Base-by-base conservation (phyloP, 352 stramenopile species). In the Phytophthora gonapodyides region DNA sequence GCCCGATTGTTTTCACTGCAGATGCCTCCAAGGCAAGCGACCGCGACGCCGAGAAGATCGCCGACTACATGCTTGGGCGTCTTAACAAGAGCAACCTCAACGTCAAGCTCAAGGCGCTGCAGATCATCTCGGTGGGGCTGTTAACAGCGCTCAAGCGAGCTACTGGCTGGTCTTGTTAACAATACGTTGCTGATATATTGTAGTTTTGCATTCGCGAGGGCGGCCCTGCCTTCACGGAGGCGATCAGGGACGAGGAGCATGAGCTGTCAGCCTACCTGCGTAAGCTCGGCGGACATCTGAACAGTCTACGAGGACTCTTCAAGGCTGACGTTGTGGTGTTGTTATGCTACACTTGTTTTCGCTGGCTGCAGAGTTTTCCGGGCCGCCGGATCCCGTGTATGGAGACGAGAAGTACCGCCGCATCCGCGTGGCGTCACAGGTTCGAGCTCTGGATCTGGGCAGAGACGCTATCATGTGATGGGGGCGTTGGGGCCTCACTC, bases 91-190 rank as follows among this genome's bases (percentile, higher is more conserved):
- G 72, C 68, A 95, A 95, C 61, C 58, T 93, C 52, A 91, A 84
- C 40, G 86, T 95, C 40, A 93, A 93, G 59, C 72, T 93, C 40
- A 95, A 95, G 75, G 84, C 82, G 49, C 57, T 95, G 49, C 86
- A 95, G 71, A 82, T 95, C 61, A 91, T 95, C 47, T 76, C 79
- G 71, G 86, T 95, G 51, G 17, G 75, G 27, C 27, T 45, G n/a
- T 24, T 6, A 37, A 41, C 45, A 45, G n/a, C 19, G 34, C 13
- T 16, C 7, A 19, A 36, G 17, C 27, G n/a, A 54, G 15, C 7
- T 54, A 6, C 4, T 56, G 9, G 53, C 8, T 16, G 11, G 7
- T 6, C 5, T 50, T 49, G 61, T 43, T 64, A 16, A 51, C 35
- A 30, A 43, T 44, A 27, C 62, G 38, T 52, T 51, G 34, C 45